Base-by-base conservation (phyloP, 495 filamentous ascomycete genomes). In the Hyaloscypha finlandica region DNA sequence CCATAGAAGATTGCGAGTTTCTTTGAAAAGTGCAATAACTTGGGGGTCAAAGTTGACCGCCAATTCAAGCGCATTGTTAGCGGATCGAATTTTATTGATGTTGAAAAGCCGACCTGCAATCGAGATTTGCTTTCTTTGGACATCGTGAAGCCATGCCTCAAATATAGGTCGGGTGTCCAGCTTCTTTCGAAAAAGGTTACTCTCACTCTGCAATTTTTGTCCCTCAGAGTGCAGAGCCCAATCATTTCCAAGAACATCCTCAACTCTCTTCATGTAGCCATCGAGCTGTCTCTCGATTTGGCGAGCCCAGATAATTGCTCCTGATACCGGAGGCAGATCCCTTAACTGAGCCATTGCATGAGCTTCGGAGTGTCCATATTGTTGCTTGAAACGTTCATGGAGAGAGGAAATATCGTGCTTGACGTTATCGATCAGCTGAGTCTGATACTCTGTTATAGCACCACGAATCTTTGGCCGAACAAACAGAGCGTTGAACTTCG, bases 401-500 rank as follows among this genome's bases (percentile, higher is more conserved):
- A 99, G 84, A 3, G 89, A 87, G 20, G 89, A 88, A 66, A 99
- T 98, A 77, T 97, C 95, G 69, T 90, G 88, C 77, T 97, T 97
- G 60, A 99, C 95, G 73, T 93, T 97, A 68, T 97, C 93, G 68
- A 99, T 97, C 37, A 99, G 89, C 74, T 96, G 92, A 6, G 92
- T 92, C 74, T 99, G 95, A 74, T 98, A 99, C 76, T 98, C 96
- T 31, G 92, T 88, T 74, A 99, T 99, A 59, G 95, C 95, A 73
- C 95, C 93, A 53, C 95, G 88, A 75, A 99, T 97, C 81, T 98
- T 98, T 20, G 96, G 96, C 33, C 95, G 87, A 58, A 99, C 93
- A 73, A 99, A 94, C 58, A 99, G 89, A 32, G 95, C 96, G 74
- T 99, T 99, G 84, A 99, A 99, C 74, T 97, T 97, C 22, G 95